phyloP scores from a whole-genome alignment of 2,329 filamentous ascomycete species.

The Botrytis sinoallii region DNA sequence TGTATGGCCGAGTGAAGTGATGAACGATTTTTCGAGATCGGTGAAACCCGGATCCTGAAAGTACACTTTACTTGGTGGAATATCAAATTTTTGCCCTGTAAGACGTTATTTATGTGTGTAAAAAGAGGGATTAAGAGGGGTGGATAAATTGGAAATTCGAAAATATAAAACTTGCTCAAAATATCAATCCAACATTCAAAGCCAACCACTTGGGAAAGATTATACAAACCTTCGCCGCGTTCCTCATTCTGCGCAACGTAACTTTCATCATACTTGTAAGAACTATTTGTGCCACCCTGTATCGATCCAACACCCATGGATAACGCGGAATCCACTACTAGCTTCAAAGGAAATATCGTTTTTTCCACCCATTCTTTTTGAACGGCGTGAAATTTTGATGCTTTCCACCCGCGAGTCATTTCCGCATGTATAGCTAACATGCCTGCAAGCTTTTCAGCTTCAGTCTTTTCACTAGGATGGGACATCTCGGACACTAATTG shows the following conservation, averaged over 20 bases:
- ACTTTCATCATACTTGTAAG: neutral
- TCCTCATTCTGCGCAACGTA: neutral
- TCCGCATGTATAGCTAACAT: neutral
- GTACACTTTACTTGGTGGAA: neutral
- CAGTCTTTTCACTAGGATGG: neutral
- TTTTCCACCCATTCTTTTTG: neutral
- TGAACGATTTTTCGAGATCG: neutral
- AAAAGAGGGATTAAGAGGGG: neutral
- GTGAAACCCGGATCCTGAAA: neutral
- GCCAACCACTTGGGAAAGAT: neutral
- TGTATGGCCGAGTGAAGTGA: neutral
- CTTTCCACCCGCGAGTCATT: neutral
- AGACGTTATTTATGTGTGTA: neutral
- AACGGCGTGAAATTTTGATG: neutral
- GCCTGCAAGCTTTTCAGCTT: neutral
- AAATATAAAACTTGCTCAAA: neutral
- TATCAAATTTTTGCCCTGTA: neutral
- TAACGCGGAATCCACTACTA: neutral
- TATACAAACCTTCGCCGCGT: rapidly evolving
- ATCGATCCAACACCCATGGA: neutral
- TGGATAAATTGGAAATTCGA: neutral
- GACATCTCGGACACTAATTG: neutral
- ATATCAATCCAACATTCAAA: neutral
- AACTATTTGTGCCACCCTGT: neutral
- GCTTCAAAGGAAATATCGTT: neutral